phyloP scores from a whole-genome alignment of 352 stramenopile species.

The Pythium grandisporangium region DNA sequence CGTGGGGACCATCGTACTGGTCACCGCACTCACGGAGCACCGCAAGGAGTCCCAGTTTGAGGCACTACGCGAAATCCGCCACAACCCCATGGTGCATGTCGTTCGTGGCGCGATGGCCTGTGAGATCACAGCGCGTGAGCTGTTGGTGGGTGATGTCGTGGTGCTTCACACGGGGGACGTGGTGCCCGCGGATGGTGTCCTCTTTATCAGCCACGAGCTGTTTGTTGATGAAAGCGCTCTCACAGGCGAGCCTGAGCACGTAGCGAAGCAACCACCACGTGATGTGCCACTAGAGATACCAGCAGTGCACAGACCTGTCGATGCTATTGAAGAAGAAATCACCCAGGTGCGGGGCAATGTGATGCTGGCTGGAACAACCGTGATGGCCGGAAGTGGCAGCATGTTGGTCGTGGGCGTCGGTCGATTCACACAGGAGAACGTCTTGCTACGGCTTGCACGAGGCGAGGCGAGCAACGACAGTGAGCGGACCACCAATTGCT shows the following conservation, averaged over 20 bases:
- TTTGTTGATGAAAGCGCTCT: slow-evolving; percentile 79
- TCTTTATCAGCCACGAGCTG: slow-evolving; percentile 68
- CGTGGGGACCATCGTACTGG: slow-evolving; percentile 71
- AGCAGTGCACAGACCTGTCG: too few species aligned
- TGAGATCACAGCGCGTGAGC: slow-evolving; percentile 21
- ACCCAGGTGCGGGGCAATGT: too few species aligned
- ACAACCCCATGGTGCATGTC: slow-evolving; percentile 19
- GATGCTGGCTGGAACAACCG: slow-evolving; percentile 70
- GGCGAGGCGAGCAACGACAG: background rate
- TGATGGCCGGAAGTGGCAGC: slow-evolving; percentile 31
- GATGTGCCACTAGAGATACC: too few species aligned
- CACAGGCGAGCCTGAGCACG: slow-evolving; percentile 82
- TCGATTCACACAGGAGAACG: slow-evolving; percentile 23
- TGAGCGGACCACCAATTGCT: background rate
- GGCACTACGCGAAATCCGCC: slow-evolving; percentile 14
- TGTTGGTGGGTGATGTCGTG: slow-evolving; percentile 69
- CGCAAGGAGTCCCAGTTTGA: slow-evolving; percentile 40
- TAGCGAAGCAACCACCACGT: too few species aligned
- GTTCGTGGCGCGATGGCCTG: slow-evolving; percentile 6
- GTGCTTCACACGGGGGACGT: slow-evolving; percentile 37
- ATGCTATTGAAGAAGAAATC: background rate
- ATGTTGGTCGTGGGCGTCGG: slow-evolving; percentile 45
- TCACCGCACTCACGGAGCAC: slow-evolving; percentile 86
- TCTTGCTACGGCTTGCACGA: slow-evolving; percentile 19
- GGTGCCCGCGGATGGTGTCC: slow-evolving; percentile 75